Base-by-base conservation (phyloP, 768 basidiomycete genomes). In the Flagelloscypha sp. region DNA sequence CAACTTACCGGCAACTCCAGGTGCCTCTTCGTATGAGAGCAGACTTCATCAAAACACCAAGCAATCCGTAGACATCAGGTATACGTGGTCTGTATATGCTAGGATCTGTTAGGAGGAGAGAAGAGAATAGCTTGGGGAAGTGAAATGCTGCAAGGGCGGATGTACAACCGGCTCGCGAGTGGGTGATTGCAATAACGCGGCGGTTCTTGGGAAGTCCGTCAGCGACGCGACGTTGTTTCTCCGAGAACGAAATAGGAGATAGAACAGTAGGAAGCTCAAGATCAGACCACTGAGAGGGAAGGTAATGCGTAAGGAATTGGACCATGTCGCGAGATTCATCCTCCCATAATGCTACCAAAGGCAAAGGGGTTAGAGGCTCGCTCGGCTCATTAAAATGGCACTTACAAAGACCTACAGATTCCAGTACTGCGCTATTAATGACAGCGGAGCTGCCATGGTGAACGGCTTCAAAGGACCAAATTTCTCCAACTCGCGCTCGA, bases 381-480 rank as follows among this genome's bases (percentile, higher is more conserved):
- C n/a, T n/a, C n/a, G n/a, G n/a, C n/a, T n/a, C n/a, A n/a, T n/a
- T n/a, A 15, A 43, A 24, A 40, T 5, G 34, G 40, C 9, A 21
- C 7, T 9, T 28, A 28, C 24, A 35, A 6, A 7, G 27, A 61
- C 76, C 46, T 53, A 79, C 84, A 79, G 24, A 83, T 61, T 1
- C 65, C 65, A 24, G 62, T 12, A 58, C 60, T 1, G 57, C 55
- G n/a, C n/a, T 63, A 41, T 95, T 97, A 24, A 93, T 35, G 9
- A 85, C 53, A 0, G 70, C 80, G n/a, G 87, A 68, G 41, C 93
- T 90, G 1, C 88, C 92, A 41, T 93, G 87, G 40, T 88, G 80
- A 3, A 80, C 69, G 5, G 84, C 73, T 45, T 95, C 92, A 68
- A 85, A 81, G 0, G 73, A 50, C 88, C 88, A 93, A 1, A 92